phyloP scores from a whole-genome alignment of 2,329 filamentous ascomycete species.

The Capronia americana region DNA sequence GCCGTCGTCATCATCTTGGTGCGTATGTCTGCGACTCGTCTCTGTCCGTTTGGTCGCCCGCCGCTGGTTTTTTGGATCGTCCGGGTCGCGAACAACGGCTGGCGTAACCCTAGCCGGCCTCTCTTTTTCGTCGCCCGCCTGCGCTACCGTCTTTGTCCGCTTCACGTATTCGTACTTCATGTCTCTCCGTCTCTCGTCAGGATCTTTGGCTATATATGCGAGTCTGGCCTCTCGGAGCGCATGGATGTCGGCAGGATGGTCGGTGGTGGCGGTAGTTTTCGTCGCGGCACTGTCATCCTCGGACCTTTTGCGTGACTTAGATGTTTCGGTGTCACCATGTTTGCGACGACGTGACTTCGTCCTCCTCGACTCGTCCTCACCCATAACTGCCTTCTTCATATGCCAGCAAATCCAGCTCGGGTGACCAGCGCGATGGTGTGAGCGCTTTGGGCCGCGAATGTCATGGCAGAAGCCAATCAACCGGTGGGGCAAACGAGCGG shows the following conservation, averaged over 20 bases:
- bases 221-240: slow-evolving; percentile 39
- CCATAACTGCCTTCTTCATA: slow-evolving; percentile 26
- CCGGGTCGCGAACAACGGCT: slow-evolving; percentile 3
- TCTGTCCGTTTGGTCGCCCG: slow-evolving; percentile 23
- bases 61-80: slow-evolving; percentile 4
- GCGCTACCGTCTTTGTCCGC: slow-evolving; percentile 26
- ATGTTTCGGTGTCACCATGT: slow-evolving; percentile 28
- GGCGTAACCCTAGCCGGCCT: slow-evolving; percentile 16
- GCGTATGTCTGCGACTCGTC: neutral
- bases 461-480: slow-evolving; percentile 29
- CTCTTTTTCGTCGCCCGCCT: slow-evolving; percentile 22
- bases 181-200: slow-evolving; percentile 33
- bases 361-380: slow-evolving; percentile 28
- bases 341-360: slow-evolving; percentile 23
- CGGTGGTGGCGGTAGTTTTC: slow-evolving; percentile 24
- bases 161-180: slow-evolving; percentile 40
- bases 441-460: slow-evolving; percentile 28
- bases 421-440: slow-evolving; percentile 9
- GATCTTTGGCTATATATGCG: slow-evolving; percentile 34
- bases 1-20: slow-evolving; percentile 27
- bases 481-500: slow-evolving; percentile 13
- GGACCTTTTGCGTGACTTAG: slow-evolving; percentile 25
- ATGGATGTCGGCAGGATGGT: slow-evolving; percentile 35
- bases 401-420: slow-evolving; percentile 18
- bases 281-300: slow-evolving; percentile 26